Base-by-base conservation (phyloP, 2,329 filamentous ascomycete genomes). In the Penicillium sp. region DNA sequence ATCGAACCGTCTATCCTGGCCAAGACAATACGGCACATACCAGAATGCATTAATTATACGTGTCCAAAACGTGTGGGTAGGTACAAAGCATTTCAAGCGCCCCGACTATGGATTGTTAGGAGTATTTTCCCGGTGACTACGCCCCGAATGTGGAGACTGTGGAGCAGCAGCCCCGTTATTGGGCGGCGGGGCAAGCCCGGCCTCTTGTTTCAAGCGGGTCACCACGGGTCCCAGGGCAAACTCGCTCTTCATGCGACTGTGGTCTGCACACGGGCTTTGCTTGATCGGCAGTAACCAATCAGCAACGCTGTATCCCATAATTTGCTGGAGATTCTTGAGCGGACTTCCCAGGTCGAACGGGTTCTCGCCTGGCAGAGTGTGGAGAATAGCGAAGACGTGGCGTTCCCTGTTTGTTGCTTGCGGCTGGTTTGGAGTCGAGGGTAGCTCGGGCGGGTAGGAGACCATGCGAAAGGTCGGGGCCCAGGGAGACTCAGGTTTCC, bases 281-380 rank as follows among this genome's bases (percentile, higher is more conserved):
- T 79, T 84, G 32, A 96, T 70, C 0, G 93, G 93, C 1, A 96
- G 74, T 11, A 96, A 67, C 92, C 92, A 97, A 56, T 96, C 89
- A 13, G 87, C 57, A 2, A 85, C 60, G 18, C 75, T 82, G 43
- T 81, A 74, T 0, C 93, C 93, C 86, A 99, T 91, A 23, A 97
- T 84, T 13, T 87, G 82, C 60, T 84, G 83, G 75, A 91, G 87
- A 67, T 97, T 97, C 27, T 78, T 74, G 58, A 82, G 79, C 8
- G 75, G 74, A 29, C 70, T 76, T 2, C 89, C 90, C 0, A 94
- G 76, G 63, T 96, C 84, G 86, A 91, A 99, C 0, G 91, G 90
- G 62, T 96, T 96, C 62, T 94, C 87, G 9, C 89, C 87, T 0
- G 84, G 81, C 3, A 84, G 78, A 0, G 88, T 90, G 57, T 84